Evolutionary conservation across 345 rosid species (phyloP).

Genomic region (Lepidium africanum): DNA sequence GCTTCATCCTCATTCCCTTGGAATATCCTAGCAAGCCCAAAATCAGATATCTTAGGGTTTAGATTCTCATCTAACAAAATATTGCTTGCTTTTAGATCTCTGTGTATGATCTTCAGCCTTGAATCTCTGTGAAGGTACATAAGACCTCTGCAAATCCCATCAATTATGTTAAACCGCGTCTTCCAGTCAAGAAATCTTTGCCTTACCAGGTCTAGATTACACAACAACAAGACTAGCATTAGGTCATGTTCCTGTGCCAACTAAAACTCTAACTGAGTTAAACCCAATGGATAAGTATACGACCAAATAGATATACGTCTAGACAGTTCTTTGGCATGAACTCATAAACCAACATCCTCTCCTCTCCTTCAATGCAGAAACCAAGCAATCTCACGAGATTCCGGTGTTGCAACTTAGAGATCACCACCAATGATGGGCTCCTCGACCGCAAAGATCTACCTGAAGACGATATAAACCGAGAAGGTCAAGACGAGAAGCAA

Average conservation of each 20-base stretch:
- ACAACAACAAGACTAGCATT: background rate
- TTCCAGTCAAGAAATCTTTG: conserved; percentile 25
- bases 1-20: background rate
- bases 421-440: conserved; percentile 35
- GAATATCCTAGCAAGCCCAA: conserved; percentile 1
- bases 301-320: conserved; percentile 34
- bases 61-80: conserved; percentile 34
- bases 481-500: too few species aligned
- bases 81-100: conserved; percentile 35
- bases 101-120: conserved; percentile 29
- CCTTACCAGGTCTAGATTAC: conserved; percentile 14
- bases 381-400: conserved; percentile 54
- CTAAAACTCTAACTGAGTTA: background rate
- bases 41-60: conserved; percentile 34
- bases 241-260: background rate
- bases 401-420: conserved; percentile 52
- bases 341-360: conserved; percentile 50
- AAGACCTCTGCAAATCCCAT: conserved; percentile 37
- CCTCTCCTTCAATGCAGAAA: conserved; percentile 45
- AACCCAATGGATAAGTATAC: background rate
- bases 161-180: conserved; percentile 23
- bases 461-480: too few species aligned
- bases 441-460: too few species aligned
- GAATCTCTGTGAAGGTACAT: conserved; percentile 35
- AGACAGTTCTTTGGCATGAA: conserved; percentile 30